Conservation (phyloP, 73 alveolate genomes). For the Symbiodinium pilosum region DNA sequence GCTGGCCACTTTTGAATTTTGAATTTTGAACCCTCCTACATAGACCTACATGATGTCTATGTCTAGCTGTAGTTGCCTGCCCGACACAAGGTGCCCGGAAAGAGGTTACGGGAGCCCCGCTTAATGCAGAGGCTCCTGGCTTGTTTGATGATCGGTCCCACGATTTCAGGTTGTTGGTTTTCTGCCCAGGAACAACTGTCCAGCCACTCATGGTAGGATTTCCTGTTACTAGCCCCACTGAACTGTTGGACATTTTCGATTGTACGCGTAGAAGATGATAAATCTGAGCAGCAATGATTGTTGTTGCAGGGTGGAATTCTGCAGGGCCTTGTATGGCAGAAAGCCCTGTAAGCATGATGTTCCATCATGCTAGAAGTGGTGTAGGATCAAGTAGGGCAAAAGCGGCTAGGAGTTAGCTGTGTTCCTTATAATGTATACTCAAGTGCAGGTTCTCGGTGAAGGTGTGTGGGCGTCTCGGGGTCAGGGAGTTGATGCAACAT, state of each 20-base stretch:
- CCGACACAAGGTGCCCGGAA: neutral
- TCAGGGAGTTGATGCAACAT: too few species aligned
- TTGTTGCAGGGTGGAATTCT: too few species aligned
- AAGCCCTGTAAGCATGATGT: too few species aligned
- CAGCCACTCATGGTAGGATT: neutral
- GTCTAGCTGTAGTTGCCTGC: neutral
- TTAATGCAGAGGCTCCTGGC: slow-evolving; percentile 2
- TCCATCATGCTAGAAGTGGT: too few species aligned
- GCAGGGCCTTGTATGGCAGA: too few species aligned
- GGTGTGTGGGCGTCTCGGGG: too few species aligned
- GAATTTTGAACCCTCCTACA: neutral
- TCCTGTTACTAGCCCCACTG: neutral
- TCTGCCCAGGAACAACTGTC: too few species aligned
- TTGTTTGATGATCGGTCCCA: neutral
- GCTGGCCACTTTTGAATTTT: neutral
- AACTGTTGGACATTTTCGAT: neutral
- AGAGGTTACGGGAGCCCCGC: neutral
- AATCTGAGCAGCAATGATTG: too few species aligned
- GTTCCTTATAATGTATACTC: too few species aligned
- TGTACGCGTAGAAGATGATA: neutral
- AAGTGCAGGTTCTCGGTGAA: too few species aligned
- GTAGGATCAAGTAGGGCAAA: too few species aligned
- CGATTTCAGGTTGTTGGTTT: neutral
- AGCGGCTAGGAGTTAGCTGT: too few species aligned
- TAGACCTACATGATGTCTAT: neutral